Percentiles rank a stretch among this genome's conserved stretches.
Evolutionary conservation across 352 stramenopile species (phyloP).

Genomic region (Phytophthora agathidicida): DNA sequence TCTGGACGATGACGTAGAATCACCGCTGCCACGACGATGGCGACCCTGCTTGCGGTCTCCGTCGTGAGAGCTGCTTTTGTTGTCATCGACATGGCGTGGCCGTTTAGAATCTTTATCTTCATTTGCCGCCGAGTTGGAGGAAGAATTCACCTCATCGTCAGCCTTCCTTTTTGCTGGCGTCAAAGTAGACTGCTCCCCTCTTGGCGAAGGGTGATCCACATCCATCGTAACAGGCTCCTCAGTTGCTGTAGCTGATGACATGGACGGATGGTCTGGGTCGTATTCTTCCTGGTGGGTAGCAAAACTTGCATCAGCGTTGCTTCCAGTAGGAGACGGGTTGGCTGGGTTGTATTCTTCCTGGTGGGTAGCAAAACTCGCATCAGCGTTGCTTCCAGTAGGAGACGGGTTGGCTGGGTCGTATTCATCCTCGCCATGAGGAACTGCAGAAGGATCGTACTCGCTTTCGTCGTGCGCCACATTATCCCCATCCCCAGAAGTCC

Average conservation of each 20-base stretch:
- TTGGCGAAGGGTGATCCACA: slow-evolving; percentile 14
- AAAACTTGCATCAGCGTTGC: slow-evolving; percentile 1
- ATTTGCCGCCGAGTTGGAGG: slow-evolving; percentile 6
- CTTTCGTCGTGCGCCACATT: slow-evolving; percentile 16
- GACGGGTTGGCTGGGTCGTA: slow-evolving; percentile 48
- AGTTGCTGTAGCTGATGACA: slow-evolving; percentile 12
- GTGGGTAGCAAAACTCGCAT: slow-evolving; percentile 1
- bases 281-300: slow-evolving; percentile 40
- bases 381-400: slow-evolving; percentile 9
- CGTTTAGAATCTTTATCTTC: slow-evolving; percentile 26
- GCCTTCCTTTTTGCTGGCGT: slow-evolving; percentile 35
- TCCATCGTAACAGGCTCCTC: slow-evolving; percentile 26
- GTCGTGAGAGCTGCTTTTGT: slow-evolving; percentile 13
- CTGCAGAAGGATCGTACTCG: slow-evolving; percentile 29
- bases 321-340: slow-evolving; percentile 30
- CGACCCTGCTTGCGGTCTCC: slow-evolving; percentile 29
- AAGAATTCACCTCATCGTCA: slow-evolving; percentile 11
- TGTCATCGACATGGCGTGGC: slow-evolving; percentile 16
- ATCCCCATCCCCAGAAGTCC: background rate
- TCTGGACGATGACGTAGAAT: slow-evolving; percentile 28
- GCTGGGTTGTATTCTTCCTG: slow-evolving; percentile 51
- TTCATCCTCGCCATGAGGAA: slow-evolving; percentile 42
- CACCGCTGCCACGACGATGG: slow-evolving; percentile 27
- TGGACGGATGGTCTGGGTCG: slow-evolving; percentile 46
- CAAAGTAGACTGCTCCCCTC: background rate